phyloP scores from a whole-genome alignment of 83 land plant genomes.

The Thuja plicata region DNA sequence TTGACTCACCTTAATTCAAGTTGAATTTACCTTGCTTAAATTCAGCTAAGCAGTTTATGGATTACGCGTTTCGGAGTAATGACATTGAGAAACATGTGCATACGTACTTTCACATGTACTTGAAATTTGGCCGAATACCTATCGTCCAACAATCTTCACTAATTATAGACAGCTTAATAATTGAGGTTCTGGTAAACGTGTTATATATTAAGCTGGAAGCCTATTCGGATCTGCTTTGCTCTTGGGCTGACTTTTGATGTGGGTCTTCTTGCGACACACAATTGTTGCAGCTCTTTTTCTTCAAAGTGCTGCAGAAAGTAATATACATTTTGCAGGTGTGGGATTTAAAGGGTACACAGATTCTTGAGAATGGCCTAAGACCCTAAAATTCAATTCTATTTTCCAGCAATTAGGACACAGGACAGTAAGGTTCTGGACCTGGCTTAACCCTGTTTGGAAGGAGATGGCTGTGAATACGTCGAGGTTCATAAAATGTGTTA shows the following conservation, averaged over 20 bases:
- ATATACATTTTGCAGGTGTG: not conserved
- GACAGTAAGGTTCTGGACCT: not conserved
- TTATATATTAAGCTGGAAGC: not conserved
- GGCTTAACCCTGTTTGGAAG: not conserved
- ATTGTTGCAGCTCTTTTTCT: not conserved
- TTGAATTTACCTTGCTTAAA: not conserved
- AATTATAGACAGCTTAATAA: not conserved
- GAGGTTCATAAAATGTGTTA: constrained; percentile 76
- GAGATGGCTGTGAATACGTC: constrained; percentile 42
- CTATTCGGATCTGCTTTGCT: not conserved
- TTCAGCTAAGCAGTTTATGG: not conserved
- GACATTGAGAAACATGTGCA: not conserved
- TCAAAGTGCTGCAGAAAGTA: not conserved
- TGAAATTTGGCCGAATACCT: not conserved
- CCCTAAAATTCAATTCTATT: not conserved
- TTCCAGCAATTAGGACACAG: not conserved
- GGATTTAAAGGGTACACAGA: not conserved
- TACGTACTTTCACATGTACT: not conserved
- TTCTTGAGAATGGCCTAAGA: not conserved
- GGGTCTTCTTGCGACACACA: not conserved
- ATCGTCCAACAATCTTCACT: not conserved
- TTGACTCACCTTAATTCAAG: not conserved
- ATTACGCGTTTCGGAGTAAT: not conserved
- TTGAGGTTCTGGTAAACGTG: not conserved
- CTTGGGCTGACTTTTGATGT: not conserved